Evolutionary conservation across 129 eudicot genomes (phyloP).

Genomic region (Deinandra increscens): DNA sequence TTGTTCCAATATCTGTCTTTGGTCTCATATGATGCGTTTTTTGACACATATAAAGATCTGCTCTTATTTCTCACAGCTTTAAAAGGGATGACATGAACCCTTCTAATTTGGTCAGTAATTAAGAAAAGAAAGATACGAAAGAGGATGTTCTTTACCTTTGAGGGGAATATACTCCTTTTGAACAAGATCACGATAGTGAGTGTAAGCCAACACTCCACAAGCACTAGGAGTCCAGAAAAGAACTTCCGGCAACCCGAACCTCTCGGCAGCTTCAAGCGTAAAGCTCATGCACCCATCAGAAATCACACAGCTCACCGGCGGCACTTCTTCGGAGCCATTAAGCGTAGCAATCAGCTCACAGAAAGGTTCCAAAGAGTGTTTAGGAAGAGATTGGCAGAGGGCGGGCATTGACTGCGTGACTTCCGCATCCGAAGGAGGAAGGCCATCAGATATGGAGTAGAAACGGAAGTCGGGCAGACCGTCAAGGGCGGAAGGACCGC

Average conservation of each 20-base stretch:
- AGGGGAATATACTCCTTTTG: slow-evolving; percentile 10
- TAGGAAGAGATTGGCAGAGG: neutral
- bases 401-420: slow-evolving; percentile 12
- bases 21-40: too few species aligned
- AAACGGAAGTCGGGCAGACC: too few species aligned
- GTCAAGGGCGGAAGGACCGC: too few species aligned
- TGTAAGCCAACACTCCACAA: slow-evolving; percentile 17
- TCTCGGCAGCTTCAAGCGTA: slow-evolving; percentile 15
- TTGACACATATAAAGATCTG: too few species aligned
- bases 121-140: too few species aligned
- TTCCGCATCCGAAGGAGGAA: slow-evolving; percentile 7
- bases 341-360: slow-evolving; percentile 15
- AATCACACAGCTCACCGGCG: slow-evolving; percentile 25
- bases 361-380: slow-evolving; percentile 19
- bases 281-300: slow-evolving; percentile 28
- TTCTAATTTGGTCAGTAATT: too few species aligned
- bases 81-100: too few species aligned
- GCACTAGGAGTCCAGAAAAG: slow-evolving; percentile 22
- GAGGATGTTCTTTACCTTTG: slow-evolving; percentile 11
- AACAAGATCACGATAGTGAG: slow-evolving; percentile 21
- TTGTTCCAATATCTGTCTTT: too few species aligned
- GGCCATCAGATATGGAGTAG: slow-evolving; percentile 35
- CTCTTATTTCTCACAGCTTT: too few species aligned
- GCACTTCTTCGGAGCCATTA: neutral
- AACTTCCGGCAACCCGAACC: slow-evolving; percentile 13